These are phyloP conservation scores for Colletotrichum navitas DNA, from an alignment of 2,329 filamentous ascomycete species.

Conservation along the genomic window DNA sequence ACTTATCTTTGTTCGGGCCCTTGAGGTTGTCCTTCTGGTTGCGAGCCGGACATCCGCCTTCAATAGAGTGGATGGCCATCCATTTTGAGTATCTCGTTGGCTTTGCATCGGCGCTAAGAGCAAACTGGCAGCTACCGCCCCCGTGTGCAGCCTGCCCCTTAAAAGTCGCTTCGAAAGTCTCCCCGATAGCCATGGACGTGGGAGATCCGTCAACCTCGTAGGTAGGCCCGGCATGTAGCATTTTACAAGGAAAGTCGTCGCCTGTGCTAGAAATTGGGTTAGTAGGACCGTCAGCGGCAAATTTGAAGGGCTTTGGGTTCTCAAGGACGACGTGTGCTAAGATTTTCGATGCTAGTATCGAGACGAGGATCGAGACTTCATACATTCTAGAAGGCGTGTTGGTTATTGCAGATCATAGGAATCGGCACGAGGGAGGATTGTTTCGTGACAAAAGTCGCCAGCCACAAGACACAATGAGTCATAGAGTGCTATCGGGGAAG, in stretches of 20 bases:
- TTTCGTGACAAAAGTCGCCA: neutral
- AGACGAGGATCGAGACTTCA: neutral
- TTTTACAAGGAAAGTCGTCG: slow-evolving; percentile 36
- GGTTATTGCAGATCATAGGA: neutral
- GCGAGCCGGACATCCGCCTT: slow-evolving; percentile 34
- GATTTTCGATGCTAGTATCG: slow-evolving; percentile 19
- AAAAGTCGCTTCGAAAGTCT: slow-evolving; percentile 28
- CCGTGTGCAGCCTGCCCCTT: slow-evolving; percentile 37
- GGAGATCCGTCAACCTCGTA: slow-evolving; percentile 32
- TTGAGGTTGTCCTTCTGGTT: slow-evolving; percentile 39
- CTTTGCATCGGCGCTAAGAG: slow-evolving; percentile 19
- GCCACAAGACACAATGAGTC: neutral
- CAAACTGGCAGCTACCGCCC: slow-evolving; percentile 35
- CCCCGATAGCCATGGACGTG: slow-evolving; percentile 28
- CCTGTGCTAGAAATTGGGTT: slow-evolving; percentile 31
- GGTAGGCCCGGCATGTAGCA: slow-evolving; percentile 4
- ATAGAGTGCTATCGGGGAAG: neutral
- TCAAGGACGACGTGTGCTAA: slow-evolving; percentile 35
- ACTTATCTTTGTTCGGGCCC: slow-evolving; percentile 32
- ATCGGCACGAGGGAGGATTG: neutral
- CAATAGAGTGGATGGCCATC: slow-evolving; percentile 39
- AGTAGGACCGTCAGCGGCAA: slow-evolving; percentile 28
- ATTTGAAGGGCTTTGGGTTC: slow-evolving; percentile 36
- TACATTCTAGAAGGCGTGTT: neutral
- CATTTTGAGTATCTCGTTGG: slow-evolving; percentile 31